A percentile compares a stretch with the other conserved stretches of the same genome.
phyloP scores from a whole-genome alignment of 805 yeast species.

The Yamadazyma sp. region DNA sequence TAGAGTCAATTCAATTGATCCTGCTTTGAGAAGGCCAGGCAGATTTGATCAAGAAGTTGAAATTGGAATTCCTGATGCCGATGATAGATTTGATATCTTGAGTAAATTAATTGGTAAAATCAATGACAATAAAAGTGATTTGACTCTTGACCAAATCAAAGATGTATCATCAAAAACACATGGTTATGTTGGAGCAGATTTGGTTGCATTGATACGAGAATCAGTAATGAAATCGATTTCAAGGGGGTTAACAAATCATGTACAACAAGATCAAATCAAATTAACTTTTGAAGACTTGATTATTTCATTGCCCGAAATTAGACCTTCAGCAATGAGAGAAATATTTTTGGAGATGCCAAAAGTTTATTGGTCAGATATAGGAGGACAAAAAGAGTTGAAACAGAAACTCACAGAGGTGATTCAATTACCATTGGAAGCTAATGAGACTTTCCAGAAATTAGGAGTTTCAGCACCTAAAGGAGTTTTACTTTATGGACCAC shows the following conservation, averaged over 20 bases:
- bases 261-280: conserved; percentile 35
- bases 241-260: conserved; percentile 42
- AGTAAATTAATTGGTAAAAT: conserved; percentile 55
- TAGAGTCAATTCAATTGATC: conserved; percentile 64
- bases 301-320: conserved; percentile 68
- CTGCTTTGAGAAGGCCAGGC: conserved; percentile 81
- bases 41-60: conserved; percentile 88
- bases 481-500: conserved; percentile 90
- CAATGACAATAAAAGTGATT: conserved; percentile 40
- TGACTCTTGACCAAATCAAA: conserved; percentile 56
- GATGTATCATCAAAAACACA: conserved; percentile 75
- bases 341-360: conserved; percentile 92
- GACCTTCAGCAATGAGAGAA: conserved; percentile 97
- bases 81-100: conserved; percentile 73
- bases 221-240: conserved; percentile 81
- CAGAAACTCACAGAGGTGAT: conserved; percentile 83
- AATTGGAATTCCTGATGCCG: conserved; percentile 87
- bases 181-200: conserved; percentile 97
- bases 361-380: conserved; percentile 90
- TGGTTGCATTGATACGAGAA: conserved; percentile 83
- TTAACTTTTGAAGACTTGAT: conserved; percentile 61
- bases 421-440: conserved; percentile 83
- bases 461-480: conserved; percentile 95
- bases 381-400: conserved; percentile 87
- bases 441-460: conserved; percentile 67